A percentile compares a stretch with the other conserved stretches of the same genome.
Evolutionary conservation across 768 basidiomycete genomes (phyloP).

Genomic region (Sporobolomyces pararoseus): DNA sequence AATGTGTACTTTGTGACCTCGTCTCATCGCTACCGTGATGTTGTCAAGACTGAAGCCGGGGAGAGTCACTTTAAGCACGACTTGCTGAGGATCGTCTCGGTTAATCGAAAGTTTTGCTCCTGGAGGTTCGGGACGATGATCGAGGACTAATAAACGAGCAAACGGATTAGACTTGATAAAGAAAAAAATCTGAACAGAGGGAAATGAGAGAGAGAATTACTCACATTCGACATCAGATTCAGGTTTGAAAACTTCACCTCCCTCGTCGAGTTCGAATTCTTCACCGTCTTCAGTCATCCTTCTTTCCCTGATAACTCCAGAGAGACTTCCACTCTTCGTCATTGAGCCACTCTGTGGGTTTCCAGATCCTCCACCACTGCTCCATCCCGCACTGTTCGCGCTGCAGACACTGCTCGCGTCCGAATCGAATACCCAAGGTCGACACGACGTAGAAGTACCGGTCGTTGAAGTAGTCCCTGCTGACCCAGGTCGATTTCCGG

Average conservation of each 20-base stretch:
- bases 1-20: slow-evolving; percentile 40
- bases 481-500: neutral
- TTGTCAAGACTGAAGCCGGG: slow-evolving; percentile 41
- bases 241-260: slow-evolving; percentile 30
- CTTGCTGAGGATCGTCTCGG: slow-evolving; percentile 17
- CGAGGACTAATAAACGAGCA: slow-evolving; percentile 18
- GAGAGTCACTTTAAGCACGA: slow-evolving; percentile 32
- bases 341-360: neutral
- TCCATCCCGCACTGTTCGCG: neutral
- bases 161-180: neutral
- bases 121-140: slow-evolving; percentile 37
- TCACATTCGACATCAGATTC: slow-evolving; percentile 19
- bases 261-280: slow-evolving; percentile 19
- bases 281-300: slow-evolving; percentile 15
- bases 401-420: slow-evolving; percentile 21
- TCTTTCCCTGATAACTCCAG: neutral
- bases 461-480: neutral
- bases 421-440: slow-evolving; percentile 24
- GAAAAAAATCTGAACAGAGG: neutral
- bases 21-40: slow-evolving; percentile 43
- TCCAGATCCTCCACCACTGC: slow-evolving; percentile 5
- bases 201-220: neutral
- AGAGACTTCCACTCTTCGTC: too few species aligned
- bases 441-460: neutral
- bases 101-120: slow-evolving; percentile 28